These are phyloP conservation scores for Coniochaeta sp. DNA, from an alignment of 2,329 filamentous ascomycete species.

Conservation along the genomic window DNA sequence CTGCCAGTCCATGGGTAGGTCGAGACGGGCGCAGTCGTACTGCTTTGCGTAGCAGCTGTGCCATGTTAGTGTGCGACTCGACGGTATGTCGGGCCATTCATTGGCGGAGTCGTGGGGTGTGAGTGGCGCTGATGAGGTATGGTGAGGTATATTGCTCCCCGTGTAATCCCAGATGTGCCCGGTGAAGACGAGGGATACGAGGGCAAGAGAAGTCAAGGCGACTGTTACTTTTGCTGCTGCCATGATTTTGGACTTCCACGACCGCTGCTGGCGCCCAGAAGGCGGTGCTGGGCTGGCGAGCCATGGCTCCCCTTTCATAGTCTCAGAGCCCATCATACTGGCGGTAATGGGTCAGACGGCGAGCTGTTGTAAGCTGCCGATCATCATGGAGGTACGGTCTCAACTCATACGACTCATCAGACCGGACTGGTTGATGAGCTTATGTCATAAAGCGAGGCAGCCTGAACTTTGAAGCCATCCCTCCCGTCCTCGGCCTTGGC, in stretches of 20 bases:
- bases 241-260: not conserved
- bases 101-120: not conserved
- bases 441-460: too few relatives aligned
- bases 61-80: conserved; percentile 25
- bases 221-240: not conserved
- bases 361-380: not conserved
- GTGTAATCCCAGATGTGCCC: not conserved
- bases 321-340: not conserved
- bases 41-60: conserved; percentile 24
- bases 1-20: conserved; percentile 33
- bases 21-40: conserved; percentile 29
- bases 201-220: not conserved
- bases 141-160: not conserved
- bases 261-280: too few relatives aligned
- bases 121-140: not conserved
- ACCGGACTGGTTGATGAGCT: too few relatives aligned
- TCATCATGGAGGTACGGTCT: not conserved
- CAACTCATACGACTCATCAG: too few relatives aligned
- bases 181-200: not conserved
- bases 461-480: too few relatives aligned
- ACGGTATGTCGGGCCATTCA: conserved; percentile 17
- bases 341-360: not conserved
- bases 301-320: not conserved
- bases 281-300: not conserved
- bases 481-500: not conserved